phyloP scores from a whole-genome alignment of 495 filamentous ascomycete species.

The Barbatosphaeria neglecta region DNA sequence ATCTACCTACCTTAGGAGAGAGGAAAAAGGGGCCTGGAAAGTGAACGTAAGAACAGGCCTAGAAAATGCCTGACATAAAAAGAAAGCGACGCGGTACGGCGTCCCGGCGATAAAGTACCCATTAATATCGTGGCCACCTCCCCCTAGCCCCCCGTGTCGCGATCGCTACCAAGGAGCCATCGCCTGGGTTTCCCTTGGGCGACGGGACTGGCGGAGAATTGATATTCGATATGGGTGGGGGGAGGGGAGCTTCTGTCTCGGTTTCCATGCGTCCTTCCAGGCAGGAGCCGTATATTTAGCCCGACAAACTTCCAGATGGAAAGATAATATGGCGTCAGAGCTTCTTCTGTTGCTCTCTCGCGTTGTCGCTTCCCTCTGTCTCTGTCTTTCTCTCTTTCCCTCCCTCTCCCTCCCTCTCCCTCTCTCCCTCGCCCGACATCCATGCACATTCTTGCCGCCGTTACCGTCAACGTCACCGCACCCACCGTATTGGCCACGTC shows the following conservation, averaged over 20 bases:
- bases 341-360: neutral
- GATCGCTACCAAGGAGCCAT: slow-evolving; percentile 14
- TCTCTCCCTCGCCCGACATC: neutral
- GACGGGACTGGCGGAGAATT: slow-evolving; percentile 4
- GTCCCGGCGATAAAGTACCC: slow-evolving; percentile 8
- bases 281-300: slow-evolving; percentile 9
- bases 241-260: neutral
- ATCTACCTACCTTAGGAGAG: no score
- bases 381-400: neutral
- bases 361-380: neutral
- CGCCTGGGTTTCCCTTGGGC: slow-evolving; percentile 2
- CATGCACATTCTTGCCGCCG: no score
- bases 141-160: no score
- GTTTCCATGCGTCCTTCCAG: slow-evolving; percentile 4
- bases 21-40: no score
- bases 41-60: no score
- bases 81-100: slow-evolving; percentile 6
- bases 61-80: neutral
- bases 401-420: neutral
- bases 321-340: neutral
- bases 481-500: no score
- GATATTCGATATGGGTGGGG: neutral
- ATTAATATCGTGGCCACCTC: slow-evolving; percentile 10
- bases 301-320: slow-evolving; percentile 7
- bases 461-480: no score